Evolutionary conservation across 441 rosid genomes (phyloP), one percentile per base, ranked within the genome.

Genomic region (Euphorbia celastroides): DNA sequence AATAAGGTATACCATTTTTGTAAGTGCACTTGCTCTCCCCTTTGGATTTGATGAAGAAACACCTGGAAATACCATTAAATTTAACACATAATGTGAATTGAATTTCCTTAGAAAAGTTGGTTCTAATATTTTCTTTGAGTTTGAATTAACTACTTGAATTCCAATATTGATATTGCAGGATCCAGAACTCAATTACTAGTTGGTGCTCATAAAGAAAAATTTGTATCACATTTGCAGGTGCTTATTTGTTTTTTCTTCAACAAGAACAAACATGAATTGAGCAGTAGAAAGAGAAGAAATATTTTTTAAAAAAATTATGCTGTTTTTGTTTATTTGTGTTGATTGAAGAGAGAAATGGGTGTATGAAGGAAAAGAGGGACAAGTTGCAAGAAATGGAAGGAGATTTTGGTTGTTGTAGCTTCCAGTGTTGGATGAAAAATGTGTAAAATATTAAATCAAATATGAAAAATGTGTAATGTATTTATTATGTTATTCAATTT

Each of bases 381-480:
- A 70, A 66, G 54, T 57, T 58, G 66, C 68, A 14, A 75, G 71
- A 60, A 80, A 73, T 70, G 74, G 81, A 23, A 84, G 88, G 82
- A 88, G 96, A 71, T 60, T 9, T 63, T 20, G 67, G n/a, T n/a
- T n/a, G 42, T 30, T 14, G 30, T 57, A 46, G 69, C 46, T 22
- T 70, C 65, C 65, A 3, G 44, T 10, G 65, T 12, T 57, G 60
- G 74, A 52, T 38, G 66, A n/a, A n/a, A n/a, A n/a, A n/a, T n/a
- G n/a, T n/a, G n/a, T n/a, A n/a, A n/a, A n/a, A n/a, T n/a, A n/a
- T n/a, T n/a, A n/a, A n/a, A n/a, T n/a, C n/a, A n/a, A n/a, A n/a
- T n/a, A n/a, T n/a, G n/a, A n/a, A n/a, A n/a, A n/a, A n/a, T n/a
- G n/a, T n/a, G n/a, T n/a, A n/a, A n/a, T n/a, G n/a, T n/a, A n/a